A percentile compares a stretch with the other conserved stretches of the same genome.
These are phyloP conservation scores for Phialocephala subalpina DNA, from an alignment of 2,329 filamentous ascomycete species.

Conservation along the genomic window DNA sequence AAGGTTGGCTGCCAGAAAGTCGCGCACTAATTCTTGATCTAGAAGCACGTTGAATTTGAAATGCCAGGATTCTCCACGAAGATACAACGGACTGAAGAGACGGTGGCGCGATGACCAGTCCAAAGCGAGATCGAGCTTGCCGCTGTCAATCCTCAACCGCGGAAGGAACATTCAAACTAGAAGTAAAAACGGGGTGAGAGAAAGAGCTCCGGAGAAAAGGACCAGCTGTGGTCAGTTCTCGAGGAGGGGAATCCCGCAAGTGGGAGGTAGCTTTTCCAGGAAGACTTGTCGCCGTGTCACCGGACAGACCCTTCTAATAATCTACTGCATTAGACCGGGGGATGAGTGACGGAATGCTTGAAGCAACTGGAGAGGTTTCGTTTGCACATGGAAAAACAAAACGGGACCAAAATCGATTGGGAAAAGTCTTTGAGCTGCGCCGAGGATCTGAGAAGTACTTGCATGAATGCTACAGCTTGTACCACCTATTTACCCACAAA, in stretches of 20 bases:
- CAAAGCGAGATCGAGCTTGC: slow-evolving; percentile 25
- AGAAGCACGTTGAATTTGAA: slow-evolving; percentile 12
- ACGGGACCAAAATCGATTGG: slow-evolving; percentile 7
- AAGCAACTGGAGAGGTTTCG: slow-evolving; percentile 15
- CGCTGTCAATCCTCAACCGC: slow-evolving; percentile 26
- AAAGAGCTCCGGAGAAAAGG: slow-evolving; percentile 13
- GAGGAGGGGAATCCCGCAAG: not conserved
- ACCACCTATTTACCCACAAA: slow-evolving; percentile 13
- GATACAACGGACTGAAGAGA: slow-evolving; percentile 13
- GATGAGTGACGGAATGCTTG: not conserved
- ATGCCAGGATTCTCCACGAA: slow-evolving; percentile 33
- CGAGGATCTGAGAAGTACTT: slow-evolving; percentile 6
- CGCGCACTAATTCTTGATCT: slow-evolving; percentile 19
- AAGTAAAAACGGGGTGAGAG: slow-evolving; percentile 14
- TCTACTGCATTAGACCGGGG: slow-evolving; percentile 5
- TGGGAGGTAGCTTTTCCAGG: not conserved
- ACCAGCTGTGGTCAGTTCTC: not conserved
- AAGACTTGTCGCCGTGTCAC: not conserved
- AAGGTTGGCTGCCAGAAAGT: slow-evolving; percentile 9
- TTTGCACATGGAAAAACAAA: slow-evolving; percentile 13
- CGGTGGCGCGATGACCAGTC: slow-evolving; percentile 19
- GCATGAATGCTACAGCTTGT: not conserved
- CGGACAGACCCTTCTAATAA: not conserved
- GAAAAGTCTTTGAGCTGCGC: slow-evolving; percentile 7
- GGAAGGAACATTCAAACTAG: slow-evolving; percentile 6